Evolutionary conservation across 768 basidiomycete genomes (phyloP), one percentile per base, ranked within the genome.

Genomic region (Serpula lacrymans): DNA sequence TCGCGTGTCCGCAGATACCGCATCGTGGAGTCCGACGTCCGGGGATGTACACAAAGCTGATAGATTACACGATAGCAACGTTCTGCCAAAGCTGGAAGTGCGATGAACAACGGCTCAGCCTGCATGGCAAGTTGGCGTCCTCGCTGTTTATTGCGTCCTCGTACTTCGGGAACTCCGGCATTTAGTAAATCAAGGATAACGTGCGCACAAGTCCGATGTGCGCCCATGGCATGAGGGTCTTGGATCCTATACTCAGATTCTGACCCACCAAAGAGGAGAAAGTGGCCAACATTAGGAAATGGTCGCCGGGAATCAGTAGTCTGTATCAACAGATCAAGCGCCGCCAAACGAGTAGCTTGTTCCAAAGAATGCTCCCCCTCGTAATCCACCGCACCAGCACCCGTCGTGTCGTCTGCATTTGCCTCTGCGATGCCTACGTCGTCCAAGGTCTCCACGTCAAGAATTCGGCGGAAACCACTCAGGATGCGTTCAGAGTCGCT

Each of bases 231-330:
- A 52, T 80, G 78, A 2, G 88, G 88, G 54, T 89, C 87, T 51
- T 88, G 81, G 22, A 90, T 82, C 41, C 77, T 76, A 41, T 82
- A 70, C 21, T 82, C 78, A 6, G 67, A 65, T n/a, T 70, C 70
- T 2, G 71, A 59, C 3, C 73, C 68, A 16, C 88, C 86, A 52
- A 94, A 88, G 16, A 96, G 72, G 9, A 97, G 66, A 64, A 89
- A 88, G 62, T 96, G 93, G 0, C 87, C 86, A 14, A 95, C 54
- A 51, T 93, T 96, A 5, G 93, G 92, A 49, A 80, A 88, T 0
- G 78, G 62, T 7, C 74, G 64, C 31, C 68, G 72, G 0, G 64
- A 58, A n/a, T 74, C 67, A 0, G 92, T 92, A 44, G 84, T 87
- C 42, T 79, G 78, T 29, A 90, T 77, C 39, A 98, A 71, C 9